Base-by-base conservation (phyloP, 306 rosid species). In the Castanea mollissima region DNA sequence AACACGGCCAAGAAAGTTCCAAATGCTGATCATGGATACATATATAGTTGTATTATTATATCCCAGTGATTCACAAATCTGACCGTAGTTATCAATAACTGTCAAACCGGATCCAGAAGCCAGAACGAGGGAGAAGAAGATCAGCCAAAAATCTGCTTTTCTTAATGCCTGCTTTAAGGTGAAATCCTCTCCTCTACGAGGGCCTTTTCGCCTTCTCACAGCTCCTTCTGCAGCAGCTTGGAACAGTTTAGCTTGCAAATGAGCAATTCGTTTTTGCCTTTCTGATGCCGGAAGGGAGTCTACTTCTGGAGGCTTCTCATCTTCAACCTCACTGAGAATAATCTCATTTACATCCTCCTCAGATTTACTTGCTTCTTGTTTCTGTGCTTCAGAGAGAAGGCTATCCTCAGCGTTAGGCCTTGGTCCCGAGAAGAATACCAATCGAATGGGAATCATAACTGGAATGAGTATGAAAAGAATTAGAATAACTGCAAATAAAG, bases 1-100 rank as follows among this genome's bases (percentile, higher is more conserved):
- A 44, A 94, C 92, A 29, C 97, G 98, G 71, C 98, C 97, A 2
- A 94, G 94, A 87, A 92, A 94, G 87, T 94, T 94, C 79, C 93
- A 94, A 71, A 94, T 84, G 79, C 98, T 94, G 80, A 94, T 85
- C 87, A 91, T 65, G 41, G 98, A 92, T 7, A 94, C 86, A 32
- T 86, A 94, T 13, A 92, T 83, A 63, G 76, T 87, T 2, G 91
- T 69, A 27, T 94, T 84, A 29, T 84, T 73, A 56, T 89, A 90
- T 20, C 92, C 92, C 32, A 92, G 74, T 2, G 98, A 92, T 64
- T 89, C 87, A 74, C 90, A 88, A 68, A 94, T 88, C 88, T 94
- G 98, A 21, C 98, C 98, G 64, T 92, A 79, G 83, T 94, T 94
- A 71, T 94, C 96, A 74, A 92, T 92, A 44, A 92, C 85, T 23